Conservation (phyloP, 2,329 filamentous ascomycete species). For the Gliomastix tumulicola region DNA sequence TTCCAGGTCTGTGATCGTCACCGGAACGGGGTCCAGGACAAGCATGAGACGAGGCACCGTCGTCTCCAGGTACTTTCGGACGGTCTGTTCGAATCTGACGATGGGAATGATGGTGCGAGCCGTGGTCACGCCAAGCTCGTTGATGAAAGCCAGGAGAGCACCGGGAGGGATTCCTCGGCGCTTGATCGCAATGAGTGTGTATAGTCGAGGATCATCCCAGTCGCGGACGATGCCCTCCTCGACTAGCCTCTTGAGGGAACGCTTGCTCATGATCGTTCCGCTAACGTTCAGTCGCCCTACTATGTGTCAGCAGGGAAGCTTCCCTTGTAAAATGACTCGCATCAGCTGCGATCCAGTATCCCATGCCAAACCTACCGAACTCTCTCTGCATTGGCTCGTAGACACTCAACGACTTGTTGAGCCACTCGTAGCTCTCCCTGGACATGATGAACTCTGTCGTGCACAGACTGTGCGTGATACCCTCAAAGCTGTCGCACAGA, state of each 20-base stretch:
- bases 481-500: conserved; percentile 86
- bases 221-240: conserved; percentile 70
- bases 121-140: conserved; percentile 86
- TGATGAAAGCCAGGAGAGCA: conserved; percentile 82
- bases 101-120: conserved; percentile 73
- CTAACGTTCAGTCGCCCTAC: conserved; percentile 53
- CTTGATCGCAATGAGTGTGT: conserved; percentile 77
- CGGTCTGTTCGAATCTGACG: conserved; percentile 73
- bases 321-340: no score
- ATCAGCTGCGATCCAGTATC: background rate
- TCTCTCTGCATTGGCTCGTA: conserved; percentile 94
- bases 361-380: conserved; percentile 42
- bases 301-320: background rate
- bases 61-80: conserved; percentile 80
- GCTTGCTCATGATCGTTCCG: conserved; percentile 82
- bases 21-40: conserved; percentile 75
- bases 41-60: conserved; percentile 87
- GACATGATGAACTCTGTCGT: conserved; percentile 88
- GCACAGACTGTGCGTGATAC: conserved; percentile 86
- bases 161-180: conserved; percentile 82
- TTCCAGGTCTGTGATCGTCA: conserved; percentile 81
- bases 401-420: conserved; percentile 73
- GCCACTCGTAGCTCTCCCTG: conserved; percentile 82
- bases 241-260: conserved; percentile 75
- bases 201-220: conserved; percentile 89